Evolutionary conservation across 2,329 filamentous ascomycete species (phyloP), one percentile per base, ranked within the genome.

Genomic region (Colletotrichum sp.): DNA sequence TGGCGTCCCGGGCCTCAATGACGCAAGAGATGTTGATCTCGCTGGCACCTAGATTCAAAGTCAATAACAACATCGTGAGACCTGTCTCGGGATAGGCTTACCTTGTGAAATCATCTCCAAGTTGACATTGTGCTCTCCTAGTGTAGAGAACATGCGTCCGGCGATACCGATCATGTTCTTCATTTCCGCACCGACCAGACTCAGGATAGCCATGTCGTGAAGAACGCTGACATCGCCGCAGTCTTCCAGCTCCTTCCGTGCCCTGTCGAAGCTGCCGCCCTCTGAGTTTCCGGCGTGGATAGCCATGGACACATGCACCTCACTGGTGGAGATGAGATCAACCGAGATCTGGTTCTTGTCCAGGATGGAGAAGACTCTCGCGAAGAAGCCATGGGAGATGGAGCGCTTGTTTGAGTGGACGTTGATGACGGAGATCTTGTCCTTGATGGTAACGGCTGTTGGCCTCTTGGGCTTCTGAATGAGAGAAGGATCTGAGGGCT

Each of bases 101-200:
- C 97, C 97, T 87, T 99, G 97, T 28, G 95, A 98, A 79, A 99
- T 99, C 97, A 99, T 99, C 87, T 99, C 97, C 80, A 99, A 95
- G 84, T 99, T 99, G 82, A 99, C 93, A 80, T 95, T 94, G 83
- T 98, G 94, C 83, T 98, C 95, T 59, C 97, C 97, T 22, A 99
- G 88, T 2, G 96, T 98, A 64, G 94, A 95, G 85, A 99, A 98
- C 94, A 99, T 98, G 80, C 91, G 93, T 32, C 97, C 97, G 9
- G 95, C 95, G 78, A 99, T 95, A 77, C 97, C 97, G 73, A 95
- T 90, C 96, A 98, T 98, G 85, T 98, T 97, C 88, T 98, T 98
- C 93, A 99, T 95, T 85, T 98, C 95, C 76, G 95, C 95, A 65
- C 97, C 97, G 1, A 99, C 96, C 68, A 99, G 87, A 81, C 95